Evolutionary conservation across 179 eudicot species (phyloP), one percentile per base, ranked within the genome.

Genomic region (Heliamphora ciliata): DNA sequence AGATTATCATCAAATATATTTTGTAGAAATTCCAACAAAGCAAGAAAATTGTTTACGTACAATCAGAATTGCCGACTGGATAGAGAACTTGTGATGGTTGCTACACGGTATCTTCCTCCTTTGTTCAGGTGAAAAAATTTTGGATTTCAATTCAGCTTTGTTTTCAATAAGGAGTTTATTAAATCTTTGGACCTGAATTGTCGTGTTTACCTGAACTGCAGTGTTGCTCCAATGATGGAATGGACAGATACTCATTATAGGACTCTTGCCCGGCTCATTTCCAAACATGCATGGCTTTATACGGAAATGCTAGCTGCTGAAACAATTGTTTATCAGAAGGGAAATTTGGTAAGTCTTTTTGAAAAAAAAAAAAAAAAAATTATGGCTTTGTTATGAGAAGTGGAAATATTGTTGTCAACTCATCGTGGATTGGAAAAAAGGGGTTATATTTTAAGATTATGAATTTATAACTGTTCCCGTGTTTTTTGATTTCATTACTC

Each of bases 141-240:
- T 59, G 1, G 15, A 48, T 78, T 78, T 78, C 48, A 18, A 11
- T 63, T 78, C n/a, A 48, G 58, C 64, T 54, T 31, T 48, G 74
- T 15, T 80, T 76, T 48, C 44, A 10, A 0, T 14, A 24, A 60
- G 74, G 50, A 74, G 78, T 59, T 81, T n/a, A 73, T 60, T 9
- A 21, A 13, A 69, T 58, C 18, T 46, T 52, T 78, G 54, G 3
- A 55, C 24, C 63, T 81, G 18, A 75, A 66, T 55, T 68, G 17
- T 77, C 51, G 51, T 58, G 3, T 4, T 40, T 80, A 58, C 47
- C 31, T 83, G 79, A 71, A 82, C 78, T 80, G 11, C 86, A 95
- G 98, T 88, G 86, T 95, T 85, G 98, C 98, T 81, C 98, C 98
- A 59, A 95, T 95, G 98, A 95, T 95, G 98, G 98, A 95, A 14